phyloP scores from a whole-genome alignment of 176 grass and related monocot species.

The Paspalum vaginatum region DNA sequence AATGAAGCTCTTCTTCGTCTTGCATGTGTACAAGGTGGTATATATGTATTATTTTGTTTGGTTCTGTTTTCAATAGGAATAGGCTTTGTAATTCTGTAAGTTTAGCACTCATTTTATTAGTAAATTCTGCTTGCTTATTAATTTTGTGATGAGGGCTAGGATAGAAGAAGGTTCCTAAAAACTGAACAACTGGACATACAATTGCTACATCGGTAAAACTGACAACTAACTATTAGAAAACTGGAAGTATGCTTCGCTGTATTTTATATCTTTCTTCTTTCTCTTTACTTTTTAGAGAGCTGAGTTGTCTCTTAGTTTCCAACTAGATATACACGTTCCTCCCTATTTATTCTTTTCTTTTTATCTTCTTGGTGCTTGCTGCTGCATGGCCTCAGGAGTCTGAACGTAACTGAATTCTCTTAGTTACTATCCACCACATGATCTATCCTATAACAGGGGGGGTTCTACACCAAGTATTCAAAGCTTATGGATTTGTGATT shows the following conservation, averaged over 20 bases:
- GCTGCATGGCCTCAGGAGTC: conserved; percentile 78
- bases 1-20: too few relatives aligned
- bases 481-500: conserved; percentile 96
- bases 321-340: conserved; percentile 54
- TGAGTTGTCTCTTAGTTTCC: conserved; percentile 50
- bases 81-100: background rate
- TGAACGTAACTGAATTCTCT: conserved; percentile 96
- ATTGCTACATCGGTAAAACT: background rate
- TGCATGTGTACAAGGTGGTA: too few relatives aligned
- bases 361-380: conserved; percentile 49
- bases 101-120: conserved; percentile 8
- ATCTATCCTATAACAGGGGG: conserved; percentile 99
- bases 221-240: background rate
- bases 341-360: conserved; percentile 66
- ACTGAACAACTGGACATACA: background rate
- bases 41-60: too few relatives aligned
- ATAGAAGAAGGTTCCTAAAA: conserved; percentile 12
- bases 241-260: conserved; percentile 36
- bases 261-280: conserved; percentile 37
- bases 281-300: conserved; percentile 34
- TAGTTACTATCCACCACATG: conserved; percentile 99
- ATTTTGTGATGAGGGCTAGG: background rate
- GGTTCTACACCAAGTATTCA: conserved; percentile 98
- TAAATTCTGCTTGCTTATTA: background rate
- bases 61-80: background rate